Evolutionary conservation across 75 land plant genomes (phyloP).

Genomic region (Pinus albicaulis): DNA sequence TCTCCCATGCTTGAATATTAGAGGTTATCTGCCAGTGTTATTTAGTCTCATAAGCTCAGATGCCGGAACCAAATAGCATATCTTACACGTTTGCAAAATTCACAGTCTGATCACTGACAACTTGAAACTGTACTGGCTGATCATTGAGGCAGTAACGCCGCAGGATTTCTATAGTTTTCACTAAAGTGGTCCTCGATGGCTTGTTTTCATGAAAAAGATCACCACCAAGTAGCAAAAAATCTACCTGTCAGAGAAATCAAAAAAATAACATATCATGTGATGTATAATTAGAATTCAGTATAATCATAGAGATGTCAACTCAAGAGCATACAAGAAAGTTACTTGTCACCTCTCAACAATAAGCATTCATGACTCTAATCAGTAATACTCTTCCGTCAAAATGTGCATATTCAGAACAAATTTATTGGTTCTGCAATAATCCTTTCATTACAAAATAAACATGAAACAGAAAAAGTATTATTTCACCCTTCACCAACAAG

Average conservation of each 20-base stretch:
- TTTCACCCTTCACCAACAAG: too few species aligned
- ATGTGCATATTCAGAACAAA: too few species aligned
- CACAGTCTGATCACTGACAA: slow-evolving; percentile 96
- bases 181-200: slow-evolving; percentile 86
- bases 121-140: slow-evolving; percentile 90
- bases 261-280: neutral
- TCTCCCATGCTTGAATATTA: neutral
- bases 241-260: slow-evolving; percentile 57
- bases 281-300: neutral
- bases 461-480: too few species aligned
- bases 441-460: too few species aligned
- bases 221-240: slow-evolving; percentile 91
- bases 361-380: too few species aligned
- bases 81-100: slow-evolving; percentile 85
- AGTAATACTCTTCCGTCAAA: too few species aligned
- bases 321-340: too few species aligned
- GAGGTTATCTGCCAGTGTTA: neutral
- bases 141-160: slow-evolving; percentile 89
- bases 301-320: neutral
- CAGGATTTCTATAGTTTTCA: slow-evolving; percentile 88
- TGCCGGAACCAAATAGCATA: neutral
- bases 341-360: too few species aligned
- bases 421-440: too few species aligned
- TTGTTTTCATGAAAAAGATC: slow-evolving; percentile 98
- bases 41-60: neutral